A percentile compares a stretch with the other conserved stretches of the same genome.
These are phyloP conservation scores for Diutina pseudorugosa DNA, from an alignment of 1,139 yeast genomes.

Conservation along the genomic window DNA sequence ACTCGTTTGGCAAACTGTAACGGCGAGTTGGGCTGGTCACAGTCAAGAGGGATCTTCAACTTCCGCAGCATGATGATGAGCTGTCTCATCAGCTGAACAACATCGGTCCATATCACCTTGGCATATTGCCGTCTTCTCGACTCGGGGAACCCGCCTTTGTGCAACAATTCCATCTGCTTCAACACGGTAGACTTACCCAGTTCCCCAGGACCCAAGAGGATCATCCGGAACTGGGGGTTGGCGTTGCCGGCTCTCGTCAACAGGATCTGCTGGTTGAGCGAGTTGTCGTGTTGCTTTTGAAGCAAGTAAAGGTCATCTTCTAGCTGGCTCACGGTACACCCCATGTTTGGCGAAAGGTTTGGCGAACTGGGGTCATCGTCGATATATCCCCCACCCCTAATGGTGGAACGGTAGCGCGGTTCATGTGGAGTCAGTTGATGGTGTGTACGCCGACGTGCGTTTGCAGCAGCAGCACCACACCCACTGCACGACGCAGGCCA, in stretches of 20 bases:
- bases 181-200: constrained; percentile 94
- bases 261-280: background rate
- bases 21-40: constrained; percentile 41
- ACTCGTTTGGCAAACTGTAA: constrained; percentile 35
- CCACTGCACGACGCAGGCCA: background rate
- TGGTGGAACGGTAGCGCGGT: background rate
- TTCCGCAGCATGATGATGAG: constrained; percentile 62
- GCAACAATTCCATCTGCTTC: constrained; percentile 79
- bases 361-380: background rate
- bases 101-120: constrained; percentile 92
- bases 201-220: constrained; percentile 88
- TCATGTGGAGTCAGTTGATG: background rate
- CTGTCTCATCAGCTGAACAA: constrained; percentile 79
- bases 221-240: constrained; percentile 39
- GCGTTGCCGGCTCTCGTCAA: background rate
- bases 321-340: background rate
- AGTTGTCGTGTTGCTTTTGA: background rate
- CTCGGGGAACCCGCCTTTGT: constrained; percentile 73
- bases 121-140: constrained; percentile 74
- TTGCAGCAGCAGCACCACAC: too few species aligned
- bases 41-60: constrained; percentile 45
- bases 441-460: background rate
- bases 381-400: background rate
- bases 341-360: background rate
- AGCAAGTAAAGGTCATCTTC: background rate